phyloP scores from a whole-genome alignment of 495 filamentous ascomycete genomes.

The Parmelia sp. region DNA sequence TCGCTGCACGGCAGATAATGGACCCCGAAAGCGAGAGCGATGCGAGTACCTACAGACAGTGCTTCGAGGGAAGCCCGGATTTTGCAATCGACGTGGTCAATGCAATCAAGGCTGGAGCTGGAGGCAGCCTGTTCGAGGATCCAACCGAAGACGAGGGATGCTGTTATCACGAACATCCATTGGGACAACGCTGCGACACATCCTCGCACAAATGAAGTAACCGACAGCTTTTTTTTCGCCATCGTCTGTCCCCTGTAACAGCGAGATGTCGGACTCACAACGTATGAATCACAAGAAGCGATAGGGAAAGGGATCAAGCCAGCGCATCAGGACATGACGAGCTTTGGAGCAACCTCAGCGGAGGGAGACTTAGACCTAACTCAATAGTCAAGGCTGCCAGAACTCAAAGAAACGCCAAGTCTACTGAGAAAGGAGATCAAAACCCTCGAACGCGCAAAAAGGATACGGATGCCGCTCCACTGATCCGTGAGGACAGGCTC shows the following conservation, averaged over 20 bases:
- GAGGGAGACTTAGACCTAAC: slow-evolving; percentile 4
- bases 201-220: not conserved
- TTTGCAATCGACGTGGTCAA: slow-evolving; percentile 45
- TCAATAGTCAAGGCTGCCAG: slow-evolving; percentile 11
- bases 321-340: not conserved
- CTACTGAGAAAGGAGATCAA: not conserved
- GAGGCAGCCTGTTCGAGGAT: slow-evolving; percentile 41
- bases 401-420: not conserved
- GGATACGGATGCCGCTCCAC: not conserved
- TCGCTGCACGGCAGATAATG: slow-evolving; percentile 47
- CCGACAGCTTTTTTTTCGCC: not conserved
- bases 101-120: slow-evolving; percentile 40
- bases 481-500: not conserved
- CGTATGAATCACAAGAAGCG: not conserved
- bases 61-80: slow-evolving; percentile 40
- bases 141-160: slow-evolving; percentile 40
- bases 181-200: slow-evolving; percentile 28
- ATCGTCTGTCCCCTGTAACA: not conserved
- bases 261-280: not conserved
- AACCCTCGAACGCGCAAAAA: not conserved
- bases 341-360: not conserved
- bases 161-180: slow-evolving; percentile 41
- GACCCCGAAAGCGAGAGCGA: slow-evolving; percentile 41
- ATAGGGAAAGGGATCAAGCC: not conserved
- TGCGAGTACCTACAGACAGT: slow-evolving; percentile 36